A percentile compares a stretch with the other conserved stretches of the same genome.
Conservation (phyloP, 2,329 filamentous ascomycete genomes). For the Tolypocladium album region DNA sequence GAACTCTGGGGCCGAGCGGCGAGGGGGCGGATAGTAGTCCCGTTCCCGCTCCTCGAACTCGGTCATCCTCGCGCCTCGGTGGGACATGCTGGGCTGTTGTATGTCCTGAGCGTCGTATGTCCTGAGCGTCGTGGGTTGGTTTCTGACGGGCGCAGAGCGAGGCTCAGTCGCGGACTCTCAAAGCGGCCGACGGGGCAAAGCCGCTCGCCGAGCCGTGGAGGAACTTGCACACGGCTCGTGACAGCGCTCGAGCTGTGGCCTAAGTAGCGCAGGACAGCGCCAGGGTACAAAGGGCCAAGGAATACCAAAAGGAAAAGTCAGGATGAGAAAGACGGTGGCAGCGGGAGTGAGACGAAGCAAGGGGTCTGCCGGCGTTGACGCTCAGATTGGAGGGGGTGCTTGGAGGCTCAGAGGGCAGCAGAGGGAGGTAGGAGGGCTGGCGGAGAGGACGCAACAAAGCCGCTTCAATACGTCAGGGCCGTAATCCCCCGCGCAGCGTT, state of each 20-base stretch:
- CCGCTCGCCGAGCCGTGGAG: background rate
- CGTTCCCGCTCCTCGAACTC: constrained; percentile 38
- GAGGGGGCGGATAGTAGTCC: constrained; percentile 28
- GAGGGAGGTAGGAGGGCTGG: background rate
- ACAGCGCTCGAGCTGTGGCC: background rate
- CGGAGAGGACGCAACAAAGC: background rate
- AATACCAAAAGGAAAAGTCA: too few species aligned
- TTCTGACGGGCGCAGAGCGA: background rate
- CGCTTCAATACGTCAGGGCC: background rate
- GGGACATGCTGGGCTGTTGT: constrained; percentile 7
- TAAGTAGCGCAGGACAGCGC: background rate
- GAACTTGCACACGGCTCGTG: background rate
- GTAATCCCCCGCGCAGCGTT: background rate
- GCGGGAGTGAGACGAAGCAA: background rate
- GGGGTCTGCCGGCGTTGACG: background rate
- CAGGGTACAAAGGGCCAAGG: background rate
- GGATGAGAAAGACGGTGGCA: too few species aligned
- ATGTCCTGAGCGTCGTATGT: background rate
- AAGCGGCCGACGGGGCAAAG: background rate
- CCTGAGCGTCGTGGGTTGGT: background rate
- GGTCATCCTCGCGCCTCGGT: constrained; percentile 12
- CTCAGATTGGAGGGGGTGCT: background rate
- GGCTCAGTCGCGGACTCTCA: background rate
- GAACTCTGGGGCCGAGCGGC: constrained; percentile 18
- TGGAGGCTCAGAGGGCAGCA: background rate